These are phyloP conservation scores for Jamesozyma piceae DNA, from an alignment of 805 yeast genomes.

Conservation along the genomic window DNA sequence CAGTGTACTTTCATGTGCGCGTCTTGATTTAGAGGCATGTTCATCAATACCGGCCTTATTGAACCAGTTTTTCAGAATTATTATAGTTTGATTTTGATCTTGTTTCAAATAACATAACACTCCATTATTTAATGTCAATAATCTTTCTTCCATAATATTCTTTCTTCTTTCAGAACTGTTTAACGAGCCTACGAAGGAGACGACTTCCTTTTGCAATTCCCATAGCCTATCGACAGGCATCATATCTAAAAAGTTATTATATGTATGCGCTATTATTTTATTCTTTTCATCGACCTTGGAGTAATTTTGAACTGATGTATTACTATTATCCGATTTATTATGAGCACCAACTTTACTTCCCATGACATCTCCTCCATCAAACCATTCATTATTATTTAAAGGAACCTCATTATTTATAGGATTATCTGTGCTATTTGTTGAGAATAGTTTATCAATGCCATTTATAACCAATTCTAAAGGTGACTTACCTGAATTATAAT, in stretches of 20 bases:
- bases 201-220: constrained; percentile 21
- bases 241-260: constrained; percentile 16
- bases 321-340: not conserved
- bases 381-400: not conserved
- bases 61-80: constrained; percentile 28
- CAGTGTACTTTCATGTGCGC: constrained; percentile 5
- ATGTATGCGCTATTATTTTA: not conserved
- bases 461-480: constrained; percentile 21
- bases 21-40: not conserved
- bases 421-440: not conserved
- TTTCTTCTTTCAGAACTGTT: constrained; percentile 10
- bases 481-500: constrained; percentile 1
- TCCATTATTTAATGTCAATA: constrained; percentile 27
- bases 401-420: not conserved
- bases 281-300: not conserved
- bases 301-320: not conserved
- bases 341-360: constrained; percentile 9
- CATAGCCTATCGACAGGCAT: constrained; percentile 18
- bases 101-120: constrained; percentile 24
- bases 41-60: constrained; percentile 5
- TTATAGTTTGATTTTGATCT: constrained; percentile 9
- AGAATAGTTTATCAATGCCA: constrained; percentile 18
- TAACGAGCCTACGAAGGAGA: constrained; percentile 11
- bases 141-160: constrained; percentile 20
- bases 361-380: constrained; percentile 16